phyloP scores from a whole-genome alignment of 306 rosid genomes.

The Rosa persica region DNA sequence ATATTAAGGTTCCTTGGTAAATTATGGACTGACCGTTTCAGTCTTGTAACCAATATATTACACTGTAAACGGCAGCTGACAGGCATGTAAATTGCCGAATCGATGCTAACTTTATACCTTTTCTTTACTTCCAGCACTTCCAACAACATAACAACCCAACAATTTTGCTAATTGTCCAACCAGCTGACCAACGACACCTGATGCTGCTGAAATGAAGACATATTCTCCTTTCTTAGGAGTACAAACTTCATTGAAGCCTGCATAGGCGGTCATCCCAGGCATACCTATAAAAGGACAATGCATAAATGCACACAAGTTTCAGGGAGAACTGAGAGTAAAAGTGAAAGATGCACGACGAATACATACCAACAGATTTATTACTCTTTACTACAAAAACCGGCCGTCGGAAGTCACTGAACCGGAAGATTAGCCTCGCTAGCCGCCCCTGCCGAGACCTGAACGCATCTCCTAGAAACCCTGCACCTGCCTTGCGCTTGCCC shows the following conservation, averaged over 20 bases:
- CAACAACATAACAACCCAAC: slow-evolving; percentile 36
- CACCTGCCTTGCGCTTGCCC: too few relatives aligned
- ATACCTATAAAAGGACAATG: slow-evolving; percentile 22
- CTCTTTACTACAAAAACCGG: not conserved
- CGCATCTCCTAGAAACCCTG: too few relatives aligned
- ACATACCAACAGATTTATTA: not conserved
- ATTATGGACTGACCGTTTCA: slow-evolving; percentile 39
- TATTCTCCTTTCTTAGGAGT: slow-evolving; percentile 34
- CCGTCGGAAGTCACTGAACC: too few relatives aligned
- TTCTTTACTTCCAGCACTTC: slow-evolving; percentile 33
- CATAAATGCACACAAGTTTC: too few relatives aligned
- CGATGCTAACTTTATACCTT: slow-evolving; percentile 1
- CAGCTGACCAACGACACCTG: slow-evolving; percentile 37
- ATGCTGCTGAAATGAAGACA: slow-evolving; percentile 36
- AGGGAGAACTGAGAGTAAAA: not conserved
- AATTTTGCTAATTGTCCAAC: slow-evolving; percentile 36
- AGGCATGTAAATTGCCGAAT: too few relatives aligned
- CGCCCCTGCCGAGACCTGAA: too few relatives aligned
- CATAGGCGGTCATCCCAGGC: slow-evolving; percentile 36
- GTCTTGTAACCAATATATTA: not conserved
- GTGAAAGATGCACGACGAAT: not conserved
- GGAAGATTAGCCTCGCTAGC: too few relatives aligned
- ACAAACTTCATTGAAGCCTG: slow-evolving; percentile 29
- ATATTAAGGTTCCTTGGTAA: not conserved
- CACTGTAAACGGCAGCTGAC: not conserved